Base-by-base conservation (phyloP, 345 rosid species). In the Linum tenue region DNA sequence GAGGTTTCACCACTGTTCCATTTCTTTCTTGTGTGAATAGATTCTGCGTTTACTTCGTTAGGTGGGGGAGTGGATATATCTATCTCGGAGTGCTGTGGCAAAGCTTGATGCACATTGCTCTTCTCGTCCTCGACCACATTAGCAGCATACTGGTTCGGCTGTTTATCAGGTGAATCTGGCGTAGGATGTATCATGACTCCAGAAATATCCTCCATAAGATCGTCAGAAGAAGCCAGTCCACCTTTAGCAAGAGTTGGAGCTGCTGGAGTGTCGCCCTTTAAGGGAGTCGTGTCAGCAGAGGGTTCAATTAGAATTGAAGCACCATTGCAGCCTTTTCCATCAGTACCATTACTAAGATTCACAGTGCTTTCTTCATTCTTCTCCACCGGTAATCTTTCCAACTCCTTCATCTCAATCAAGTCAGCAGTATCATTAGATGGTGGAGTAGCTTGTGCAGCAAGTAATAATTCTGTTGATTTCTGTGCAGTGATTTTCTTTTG, bases 1-100 rank as follows among this genome's bases (percentile, higher is more conserved):
- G 90, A 78, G 70, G 64, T 81, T 41, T 80, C 92, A 3, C 82
- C 95, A 41, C 72, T 81, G 83, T 74, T 83, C 96, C 97, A 94
- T 69, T 88, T 90, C 91, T 86, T 94, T 80, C 97, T 83, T 11
- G 87, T 73, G 64, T 75, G 80, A 39, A 71, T 38, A 51, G 80
- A 71, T 68, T 90, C 97, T n/a, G 53, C 53, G n/a, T 63, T 70
- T 68, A 74, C 67, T 67, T 56, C 79, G 63, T 73, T 76, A 43
- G 69, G 85, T 6, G 92, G 89, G 14, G 96, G 88, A 55, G 96
- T 88, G 5, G 96, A 73, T 22, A 77, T 66, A 65, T 86, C 84
- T 64, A 80, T 80, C 79, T 88, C 90, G 39, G 90, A 73, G 55
- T 73, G 78, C 37, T 73, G 63, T 9, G 82, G 77, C 8, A 79